phyloP scores from a whole-genome alignment of 2,329 filamentous ascomycete genomes.

The Diaporthe eres region DNA sequence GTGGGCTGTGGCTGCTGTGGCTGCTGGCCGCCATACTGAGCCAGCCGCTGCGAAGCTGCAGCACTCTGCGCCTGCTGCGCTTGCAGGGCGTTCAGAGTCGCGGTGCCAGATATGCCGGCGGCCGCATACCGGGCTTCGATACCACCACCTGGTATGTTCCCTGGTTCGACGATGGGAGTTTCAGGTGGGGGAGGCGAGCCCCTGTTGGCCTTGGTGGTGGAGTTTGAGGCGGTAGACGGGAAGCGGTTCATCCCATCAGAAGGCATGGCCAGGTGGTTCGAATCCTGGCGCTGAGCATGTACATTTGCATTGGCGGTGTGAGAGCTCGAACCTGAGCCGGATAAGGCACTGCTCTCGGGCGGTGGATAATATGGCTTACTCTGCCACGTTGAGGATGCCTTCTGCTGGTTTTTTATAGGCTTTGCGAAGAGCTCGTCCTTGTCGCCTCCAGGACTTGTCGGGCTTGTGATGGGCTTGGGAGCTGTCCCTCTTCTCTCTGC shows the following conservation, averaged over 20 bases:
- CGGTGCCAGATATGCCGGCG: constrained; percentile 88
- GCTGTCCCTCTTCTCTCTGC: constrained; percentile 87
- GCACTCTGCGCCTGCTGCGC: constrained; percentile 82
- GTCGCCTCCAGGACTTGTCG: constrained; percentile 81
- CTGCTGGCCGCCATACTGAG: constrained; percentile 78
- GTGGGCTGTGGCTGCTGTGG: constrained; percentile 60
- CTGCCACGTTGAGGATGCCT: constrained; percentile 62
- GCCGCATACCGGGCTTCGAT: constrained; percentile 95
- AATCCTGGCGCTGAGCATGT: constrained; percentile 36
- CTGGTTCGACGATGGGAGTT: constrained; percentile 85
- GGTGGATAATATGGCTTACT: constrained; percentile 74
- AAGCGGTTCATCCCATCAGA: constrained; percentile 72
- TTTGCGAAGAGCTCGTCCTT: constrained; percentile 86
- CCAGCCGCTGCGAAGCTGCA: constrained; percentile 83
- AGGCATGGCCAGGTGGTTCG: constrained; percentile 56
- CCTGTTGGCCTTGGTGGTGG: constrained; percentile 90
- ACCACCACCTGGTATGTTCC: constrained; percentile 78
- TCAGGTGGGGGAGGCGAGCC: constrained; percentile 96
- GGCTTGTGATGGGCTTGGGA: constrained; percentile 86
- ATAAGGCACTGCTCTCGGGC: constrained; percentile 57
- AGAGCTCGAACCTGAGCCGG: constrained; percentile 43
- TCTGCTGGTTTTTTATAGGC: constrained; percentile 64
- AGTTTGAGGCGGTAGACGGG: constrained; percentile 89
- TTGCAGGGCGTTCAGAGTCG: constrained; percentile 82
- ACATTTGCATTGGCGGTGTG: constrained; percentile 48